Base-by-base conservation (phyloP, 208 protist species). In the Trypanosoma brucei region DNA sequence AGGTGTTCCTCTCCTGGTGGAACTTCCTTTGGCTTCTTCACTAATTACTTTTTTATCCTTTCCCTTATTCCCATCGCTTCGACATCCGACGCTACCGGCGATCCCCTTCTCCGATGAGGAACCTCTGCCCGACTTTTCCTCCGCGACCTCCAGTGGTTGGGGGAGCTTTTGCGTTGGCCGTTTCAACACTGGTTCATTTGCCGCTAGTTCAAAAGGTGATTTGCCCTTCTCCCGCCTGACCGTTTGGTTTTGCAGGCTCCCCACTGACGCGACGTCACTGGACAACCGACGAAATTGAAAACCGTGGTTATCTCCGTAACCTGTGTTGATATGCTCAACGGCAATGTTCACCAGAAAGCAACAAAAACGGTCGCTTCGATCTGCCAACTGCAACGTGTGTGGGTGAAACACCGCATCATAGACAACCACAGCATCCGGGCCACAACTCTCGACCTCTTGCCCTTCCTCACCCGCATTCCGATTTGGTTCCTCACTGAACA, bases 301-400 rank as follows among this genome's bases (percentile, higher is more conserved):
- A 13, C 83, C 83, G 75, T 93, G 77, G 31, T 64, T 59, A 68
- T 96, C 84, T 36, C 73, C 64, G 65, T 95, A 94, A 52, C 86
- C 86, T 45, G 46, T 74, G 65, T 96, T 96, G 50, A 96, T 84
- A 70, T 96, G 88, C 77, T 96, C 91, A 34, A 96, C 91, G 0
- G 87, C 88, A 72, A 96, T 96, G 72, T 96, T 88, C 2, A 91
- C 81, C 40, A 96, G 72, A 66, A 96, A 96, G 73, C 81, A 91
- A 66, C 93, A 72, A 68, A 96, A 96, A 11, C 72, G 69, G 36
- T 78, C 59, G 65, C 87, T 94, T 30, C 76, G 77, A 52, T 93
- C 75, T 13, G 87, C 78, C 38, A 96, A 70, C 11, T 70, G 50
- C 31, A 92, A 53, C 40, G 91, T 93, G 40, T 76, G 46, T 0